Evolutionary conservation across 805 yeast genomes (phyloP).

Genomic region (Wickerhamiella nectarea): DNA sequence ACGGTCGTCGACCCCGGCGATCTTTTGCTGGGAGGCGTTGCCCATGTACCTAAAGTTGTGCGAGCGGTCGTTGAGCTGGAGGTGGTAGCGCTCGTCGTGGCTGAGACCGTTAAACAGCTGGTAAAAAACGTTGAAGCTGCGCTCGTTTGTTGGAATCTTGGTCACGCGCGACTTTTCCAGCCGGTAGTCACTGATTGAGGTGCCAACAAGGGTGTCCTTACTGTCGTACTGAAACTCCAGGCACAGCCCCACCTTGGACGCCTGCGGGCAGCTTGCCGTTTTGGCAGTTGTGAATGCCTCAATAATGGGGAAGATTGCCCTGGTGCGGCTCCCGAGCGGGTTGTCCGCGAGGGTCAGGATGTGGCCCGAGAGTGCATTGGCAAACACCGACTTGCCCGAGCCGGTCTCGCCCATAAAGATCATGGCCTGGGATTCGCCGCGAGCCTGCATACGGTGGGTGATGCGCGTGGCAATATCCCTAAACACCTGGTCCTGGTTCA

Average conservation of each 20-base stretch:
- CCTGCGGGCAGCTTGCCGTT: conserved; percentile 22
- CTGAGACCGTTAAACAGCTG: conserved; percentile 40
- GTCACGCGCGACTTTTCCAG: conserved; percentile 44
- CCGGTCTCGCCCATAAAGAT: conserved; percentile 31
- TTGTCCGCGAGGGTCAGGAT: conserved; percentile 26
- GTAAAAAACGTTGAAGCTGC: conserved; percentile 48
- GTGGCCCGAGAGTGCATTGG: conserved; percentile 23
- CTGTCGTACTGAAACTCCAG: conserved; percentile 39
- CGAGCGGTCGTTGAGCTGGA: conserved; percentile 29
- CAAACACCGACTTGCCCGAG: conserved; percentile 29
- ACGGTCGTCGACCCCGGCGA: conserved; percentile 35
- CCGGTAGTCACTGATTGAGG: conserved; percentile 41
- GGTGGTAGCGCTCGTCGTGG: conserved; percentile 29
- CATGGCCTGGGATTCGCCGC: conserved; percentile 28
- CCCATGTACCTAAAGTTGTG: conserved; percentile 34
- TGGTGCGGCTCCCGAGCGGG: conserved; percentile 26
- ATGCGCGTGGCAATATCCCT: conserved; percentile 28
- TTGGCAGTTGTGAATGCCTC: conserved; percentile 31
- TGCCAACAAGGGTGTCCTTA: conserved; percentile 37
- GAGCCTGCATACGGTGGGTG: conserved; percentile 26
- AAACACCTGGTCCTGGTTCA: conserved; percentile 27
- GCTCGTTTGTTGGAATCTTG: conserved; percentile 36
- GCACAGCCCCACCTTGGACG: conserved; percentile 44
- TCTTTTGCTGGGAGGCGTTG: conserved; percentile 29
- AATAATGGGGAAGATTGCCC: conserved; percentile 26